Evolutionary conservation across 305 asterid genomes (phyloP).

Genomic region (Fraxinus velutina): DNA sequence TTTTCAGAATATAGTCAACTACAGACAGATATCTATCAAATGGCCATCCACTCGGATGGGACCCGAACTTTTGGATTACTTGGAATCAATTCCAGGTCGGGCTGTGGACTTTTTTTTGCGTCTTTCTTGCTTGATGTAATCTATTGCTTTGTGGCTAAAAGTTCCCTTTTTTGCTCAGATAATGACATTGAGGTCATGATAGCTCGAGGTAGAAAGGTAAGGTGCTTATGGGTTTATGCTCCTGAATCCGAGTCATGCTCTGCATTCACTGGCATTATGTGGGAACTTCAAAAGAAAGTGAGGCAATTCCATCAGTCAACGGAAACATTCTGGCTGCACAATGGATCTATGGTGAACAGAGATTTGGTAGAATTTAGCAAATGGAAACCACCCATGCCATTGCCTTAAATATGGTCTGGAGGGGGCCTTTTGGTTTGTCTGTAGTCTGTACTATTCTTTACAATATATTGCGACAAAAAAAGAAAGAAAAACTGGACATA

Average conservation of each 20-base stretch:
- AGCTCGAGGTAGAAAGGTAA: conserved; percentile 60
- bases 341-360: conserved; percentile 63
- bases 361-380: conserved; percentile 69
- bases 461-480: not conserved
- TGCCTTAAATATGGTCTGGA: conserved; percentile 47
- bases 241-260: conserved; percentile 76
- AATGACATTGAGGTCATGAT: conserved; percentile 67
- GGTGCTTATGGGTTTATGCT: conserved; percentile 80
- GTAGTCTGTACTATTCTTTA: conserved; percentile 15
- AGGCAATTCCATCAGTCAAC: conserved; percentile 82
- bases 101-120: not conserved
- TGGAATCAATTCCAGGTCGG: conserved; percentile 83
- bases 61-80: conserved; percentile 65
- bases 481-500: not conserved
- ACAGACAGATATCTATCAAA: conserved; percentile 73
- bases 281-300: conserved; percentile 91
- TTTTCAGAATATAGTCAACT: conserved; percentile 73
- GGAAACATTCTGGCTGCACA: conserved; percentile 92
- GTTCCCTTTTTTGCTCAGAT: conserved; percentile 42
- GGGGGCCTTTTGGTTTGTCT: conserved; percentile 3
- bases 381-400: conserved; percentile 75
- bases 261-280: conserved; percentile 65
- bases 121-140: not conserved
- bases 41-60: conserved; percentile 84
- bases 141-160: conserved; percentile 10